Evolutionary conservation across 83 land plant genomes (phyloP), one percentile per base, ranked within the genome.

Genomic region (Picea engelmannii): DNA sequence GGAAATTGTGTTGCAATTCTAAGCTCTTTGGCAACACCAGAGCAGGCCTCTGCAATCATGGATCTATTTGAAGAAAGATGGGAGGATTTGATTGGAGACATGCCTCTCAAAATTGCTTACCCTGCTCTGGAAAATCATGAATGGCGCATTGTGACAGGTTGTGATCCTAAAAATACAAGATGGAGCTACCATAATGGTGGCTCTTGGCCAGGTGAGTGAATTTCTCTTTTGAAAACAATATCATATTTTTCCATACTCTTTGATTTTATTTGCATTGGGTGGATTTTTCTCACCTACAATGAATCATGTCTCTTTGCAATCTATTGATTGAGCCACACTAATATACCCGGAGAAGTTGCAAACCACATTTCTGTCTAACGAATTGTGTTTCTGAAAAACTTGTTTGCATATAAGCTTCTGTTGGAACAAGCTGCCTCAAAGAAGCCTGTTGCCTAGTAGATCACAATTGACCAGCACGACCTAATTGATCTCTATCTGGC

Each of bases 151-250:
- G 88, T 85, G 27, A 88, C 88, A 40, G 90, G 90, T 6, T 88
- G 82, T 78, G 88, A 87, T 44, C 89, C 89, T 0, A 87, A 87
- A 62, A 87, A 87, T 76, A 87, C 86, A 1, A 42, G 86, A 24
- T 87, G 89, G 89, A 87, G 87, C 80, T 88, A 88, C 62, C 90
- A 88, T 23, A 88, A 88, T 59, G 90, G 90, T 25, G 90, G 90
- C 0, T 88, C 90, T 68, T 88, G 90, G 90, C 90, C 90, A 62
- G 90, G 88, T 86, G 49, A 78, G 25, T 76, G 23, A 52, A 55
- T 60, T 23, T 60, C 31, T 55, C 16, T 69, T 38, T 38, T 8
- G 18, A 52, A 24, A 75, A 40, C 25, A 42, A 47, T 74, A 73
- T 73, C 15, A 21, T 21, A n/a, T n/a, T 21, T 44, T 47, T 52